Evolutionary conservation across 345 rosid species (phyloP).

Genomic region (Heritiera fomes): DNA sequence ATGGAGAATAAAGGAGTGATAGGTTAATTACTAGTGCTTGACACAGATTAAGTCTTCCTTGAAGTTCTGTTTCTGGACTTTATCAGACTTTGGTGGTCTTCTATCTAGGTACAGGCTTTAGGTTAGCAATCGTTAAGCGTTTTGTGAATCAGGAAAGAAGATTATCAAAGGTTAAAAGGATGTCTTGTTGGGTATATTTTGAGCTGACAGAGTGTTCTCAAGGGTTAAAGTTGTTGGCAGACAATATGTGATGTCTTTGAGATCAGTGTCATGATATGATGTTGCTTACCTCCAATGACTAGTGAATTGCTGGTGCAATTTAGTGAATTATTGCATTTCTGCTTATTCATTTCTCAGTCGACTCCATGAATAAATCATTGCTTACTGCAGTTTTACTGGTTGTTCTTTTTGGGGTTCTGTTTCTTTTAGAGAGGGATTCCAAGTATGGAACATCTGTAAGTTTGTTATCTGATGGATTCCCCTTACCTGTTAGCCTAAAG

Average conservation of each 20-base stretch:
- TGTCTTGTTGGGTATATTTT: neutral
- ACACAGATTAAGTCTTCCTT: neutral
- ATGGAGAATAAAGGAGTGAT: neutral
- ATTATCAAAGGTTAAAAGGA: neutral
- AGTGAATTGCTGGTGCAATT: neutral
- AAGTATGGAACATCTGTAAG: neutral
- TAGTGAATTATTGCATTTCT: neutral
- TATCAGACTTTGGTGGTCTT: neutral
- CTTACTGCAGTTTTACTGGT: neutral
- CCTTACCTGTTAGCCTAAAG: neutral
- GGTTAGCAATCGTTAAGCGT: neutral
- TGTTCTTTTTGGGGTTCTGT: neutral
- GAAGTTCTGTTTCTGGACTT: constrained; percentile 4
- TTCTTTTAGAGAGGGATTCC: neutral
- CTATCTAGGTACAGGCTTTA: neutral
- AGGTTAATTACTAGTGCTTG: neutral
- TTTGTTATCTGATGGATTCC: neutral
- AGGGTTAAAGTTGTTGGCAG: neutral
- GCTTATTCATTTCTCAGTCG: neutral
- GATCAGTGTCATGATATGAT: neutral
- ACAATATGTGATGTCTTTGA: too few relatives aligned
- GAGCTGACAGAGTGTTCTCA: neutral
- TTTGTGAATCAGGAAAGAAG: neutral
- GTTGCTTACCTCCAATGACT: neutral
- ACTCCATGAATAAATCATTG: neutral